A percentile compares a stretch with the other conserved stretches of the same genome.
Evolutionary conservation across 495 filamentous ascomycete genomes (phyloP).

Genomic region (Aspergillus steynii): DNA sequence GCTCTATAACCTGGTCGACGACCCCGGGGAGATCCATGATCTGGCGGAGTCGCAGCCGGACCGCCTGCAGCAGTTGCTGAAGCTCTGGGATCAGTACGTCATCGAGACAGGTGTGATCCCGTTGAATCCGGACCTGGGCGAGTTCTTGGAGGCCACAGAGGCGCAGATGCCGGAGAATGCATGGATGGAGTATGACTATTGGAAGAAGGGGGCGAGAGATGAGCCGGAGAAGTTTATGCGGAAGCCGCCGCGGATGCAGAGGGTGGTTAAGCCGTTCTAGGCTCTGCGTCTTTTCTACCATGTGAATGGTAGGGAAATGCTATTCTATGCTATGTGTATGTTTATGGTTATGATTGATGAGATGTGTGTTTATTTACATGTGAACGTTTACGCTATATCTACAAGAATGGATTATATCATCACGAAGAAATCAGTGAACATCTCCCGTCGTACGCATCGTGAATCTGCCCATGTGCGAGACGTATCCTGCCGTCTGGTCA

Average conservation of each 20-base stretch:
- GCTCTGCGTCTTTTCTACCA: not conserved
- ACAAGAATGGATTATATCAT: slow-evolving; percentile 27
- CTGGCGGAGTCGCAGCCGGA: slow-evolving; percentile 59
- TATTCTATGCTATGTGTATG: not conserved
- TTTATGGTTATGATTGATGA: not conserved
- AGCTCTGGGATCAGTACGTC: slow-evolving; percentile 60
- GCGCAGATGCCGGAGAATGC: slow-evolving; percentile 67
- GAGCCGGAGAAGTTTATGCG: slow-evolving; percentile 56
- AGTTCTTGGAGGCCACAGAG: slow-evolving; percentile 57
- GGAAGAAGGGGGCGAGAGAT: slow-evolving; percentile 61
- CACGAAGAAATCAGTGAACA: slow-evolving; percentile 40
- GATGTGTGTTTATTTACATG: not conserved
- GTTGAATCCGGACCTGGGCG: slow-evolving; percentile 41
- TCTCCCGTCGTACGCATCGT: slow-evolving; percentile 35
- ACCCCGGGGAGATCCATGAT: slow-evolving; percentile 58
- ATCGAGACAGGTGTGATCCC: slow-evolving; percentile 60
- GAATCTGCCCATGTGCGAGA: slow-evolving; percentile 44
- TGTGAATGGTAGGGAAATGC: not conserved
- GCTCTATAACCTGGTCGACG: slow-evolving; percentile 44
- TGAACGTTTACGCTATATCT: not conserved
- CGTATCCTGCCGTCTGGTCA: slow-evolving; percentile 41
- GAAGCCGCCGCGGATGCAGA: slow-evolving; percentile 50
- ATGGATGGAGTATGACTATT: slow-evolving; percentile 72
- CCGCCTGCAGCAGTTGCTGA: slow-evolving; percentile 47
- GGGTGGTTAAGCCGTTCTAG: slow-evolving; percentile 50